phyloP scores from a whole-genome alignment of 2,329 filamentous ascomycete genomes.

The Epichloe sibirici region DNA sequence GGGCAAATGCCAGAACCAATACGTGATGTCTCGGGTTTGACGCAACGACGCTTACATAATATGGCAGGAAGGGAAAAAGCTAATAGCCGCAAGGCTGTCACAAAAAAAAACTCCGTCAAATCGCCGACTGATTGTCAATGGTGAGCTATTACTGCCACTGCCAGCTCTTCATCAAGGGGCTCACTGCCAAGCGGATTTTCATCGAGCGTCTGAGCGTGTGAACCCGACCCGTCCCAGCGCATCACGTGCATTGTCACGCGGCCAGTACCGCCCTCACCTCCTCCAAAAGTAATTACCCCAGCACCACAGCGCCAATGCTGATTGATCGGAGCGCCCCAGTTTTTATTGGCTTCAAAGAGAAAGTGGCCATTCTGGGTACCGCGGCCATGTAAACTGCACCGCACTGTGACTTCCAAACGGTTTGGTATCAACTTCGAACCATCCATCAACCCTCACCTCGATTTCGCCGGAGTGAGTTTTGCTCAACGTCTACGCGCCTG shows the following conservation, averaged over 20 bases:
- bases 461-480: neutral
- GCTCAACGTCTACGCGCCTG: neutral
- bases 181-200: neutral
- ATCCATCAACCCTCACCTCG: neutral
- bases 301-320: neutral
- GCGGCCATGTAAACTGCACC: constrained; percentile 20
- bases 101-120: too few species aligned
- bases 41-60: too few species aligned
- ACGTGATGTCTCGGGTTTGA: too few species aligned
- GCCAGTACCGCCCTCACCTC: neutral
- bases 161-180: neutral
- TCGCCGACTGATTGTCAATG: too few species aligned
- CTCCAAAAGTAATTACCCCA: too few species aligned
- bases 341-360: constrained; percentile 10
- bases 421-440: constrained; percentile 2
- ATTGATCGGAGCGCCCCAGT: constrained; percentile 5
- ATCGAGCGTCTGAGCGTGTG: too few species aligned
- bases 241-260: constrained; percentile 2
- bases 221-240: neutral
- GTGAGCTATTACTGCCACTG: too few species aligned
- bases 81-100: too few species aligned
- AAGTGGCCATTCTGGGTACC: constrained; percentile 16
- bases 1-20: too few species aligned
- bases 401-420: constrained; percentile 20
- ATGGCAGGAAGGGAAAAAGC: too few species aligned